Percentiles rank a stretch among this genome's conserved stretches.
phyloP scores from a whole-genome alignment of 164 flowering plant species.

The Vitis cinerea region DNA sequence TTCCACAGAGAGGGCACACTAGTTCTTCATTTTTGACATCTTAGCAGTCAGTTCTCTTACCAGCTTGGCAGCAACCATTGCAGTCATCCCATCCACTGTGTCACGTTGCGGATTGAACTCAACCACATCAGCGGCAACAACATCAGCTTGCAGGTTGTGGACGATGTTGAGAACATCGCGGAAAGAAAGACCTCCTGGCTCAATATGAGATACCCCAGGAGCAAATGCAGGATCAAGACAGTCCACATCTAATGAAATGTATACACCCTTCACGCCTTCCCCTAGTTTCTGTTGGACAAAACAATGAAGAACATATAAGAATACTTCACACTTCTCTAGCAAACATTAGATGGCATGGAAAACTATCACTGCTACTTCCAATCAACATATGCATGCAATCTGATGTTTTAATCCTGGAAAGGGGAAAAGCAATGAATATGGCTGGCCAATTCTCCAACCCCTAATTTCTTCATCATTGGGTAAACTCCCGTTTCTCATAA shows the following conservation, averaged over 20 bases:
- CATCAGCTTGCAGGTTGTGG: slow-evolving; percentile 84
- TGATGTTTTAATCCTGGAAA: too few species aligned
- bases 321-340: neutral
- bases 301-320: neutral
- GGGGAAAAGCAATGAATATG: too few species aligned
- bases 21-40: slow-evolving; percentile 60
- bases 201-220: slow-evolving; percentile 97
- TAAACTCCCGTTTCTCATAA: too few species aligned
- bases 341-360: neutral
- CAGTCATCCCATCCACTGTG: slow-evolving; percentile 97
- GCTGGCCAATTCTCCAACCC: too few species aligned
- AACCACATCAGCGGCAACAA: slow-evolving; percentile 96
- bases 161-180: slow-evolving; percentile 93
- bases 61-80: slow-evolving; percentile 97
- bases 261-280: slow-evolving; percentile 94
- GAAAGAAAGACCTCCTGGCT: slow-evolving; percentile 98
- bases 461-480: too few species aligned
- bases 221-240: slow-evolving; percentile 98
- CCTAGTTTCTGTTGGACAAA: slow-evolving; percentile 73
- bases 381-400: too few species aligned
- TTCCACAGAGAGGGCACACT: neutral
- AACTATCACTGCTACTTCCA: too few species aligned
- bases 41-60: slow-evolving; percentile 89
- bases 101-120: slow-evolving; percentile 99
- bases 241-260: slow-evolving; percentile 88